These are phyloP conservation scores for Sindora glabra DNA, from an alignment of 306 rosid species.

Conservation along the genomic window DNA sequence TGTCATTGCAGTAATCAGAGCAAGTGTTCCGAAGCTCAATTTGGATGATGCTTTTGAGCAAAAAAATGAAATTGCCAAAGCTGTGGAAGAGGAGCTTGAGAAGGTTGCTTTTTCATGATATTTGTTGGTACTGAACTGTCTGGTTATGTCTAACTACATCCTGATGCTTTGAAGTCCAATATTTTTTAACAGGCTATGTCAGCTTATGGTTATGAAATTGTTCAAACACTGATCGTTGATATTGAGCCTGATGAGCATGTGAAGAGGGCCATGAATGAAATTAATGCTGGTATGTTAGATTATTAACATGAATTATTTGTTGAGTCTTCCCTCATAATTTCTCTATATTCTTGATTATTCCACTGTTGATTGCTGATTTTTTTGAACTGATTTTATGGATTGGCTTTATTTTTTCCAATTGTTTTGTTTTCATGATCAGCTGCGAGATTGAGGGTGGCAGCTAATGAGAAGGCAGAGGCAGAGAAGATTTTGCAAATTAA, in stretches of 20 bases:
- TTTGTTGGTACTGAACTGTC: neutral
- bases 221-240: conserved; percentile 82
- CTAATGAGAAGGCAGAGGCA: conserved; percentile 92
- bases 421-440: conserved; percentile 37
- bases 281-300: conserved; percentile 68
- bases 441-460: conserved; percentile 85
- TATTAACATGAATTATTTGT: neutral
- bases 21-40: conserved; percentile 81
- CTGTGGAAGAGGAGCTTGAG: conserved; percentile 87
- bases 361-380: neutral
- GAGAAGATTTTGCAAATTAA: conserved; percentile 85
- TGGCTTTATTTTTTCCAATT: neutral
- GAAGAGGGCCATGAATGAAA: conserved; percentile 95
- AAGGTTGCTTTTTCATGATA: conserved; percentile 38
- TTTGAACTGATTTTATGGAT: neutral
- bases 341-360: neutral
- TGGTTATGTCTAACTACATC: conserved; percentile 9
- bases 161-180: conserved; percentile 6
- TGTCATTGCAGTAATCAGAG: conserved; percentile 65
- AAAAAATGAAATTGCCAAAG: conserved; percentile 87
- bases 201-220: conserved; percentile 89
- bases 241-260: conserved; percentile 87
- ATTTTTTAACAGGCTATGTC: conserved; percentile 73
- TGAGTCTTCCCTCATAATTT: neutral
- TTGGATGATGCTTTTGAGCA: conserved; percentile 93